phyloP scores from a whole-genome alignment of 2,329 filamentous ascomycete genomes.

The Leptographium wingfieldii region DNA sequence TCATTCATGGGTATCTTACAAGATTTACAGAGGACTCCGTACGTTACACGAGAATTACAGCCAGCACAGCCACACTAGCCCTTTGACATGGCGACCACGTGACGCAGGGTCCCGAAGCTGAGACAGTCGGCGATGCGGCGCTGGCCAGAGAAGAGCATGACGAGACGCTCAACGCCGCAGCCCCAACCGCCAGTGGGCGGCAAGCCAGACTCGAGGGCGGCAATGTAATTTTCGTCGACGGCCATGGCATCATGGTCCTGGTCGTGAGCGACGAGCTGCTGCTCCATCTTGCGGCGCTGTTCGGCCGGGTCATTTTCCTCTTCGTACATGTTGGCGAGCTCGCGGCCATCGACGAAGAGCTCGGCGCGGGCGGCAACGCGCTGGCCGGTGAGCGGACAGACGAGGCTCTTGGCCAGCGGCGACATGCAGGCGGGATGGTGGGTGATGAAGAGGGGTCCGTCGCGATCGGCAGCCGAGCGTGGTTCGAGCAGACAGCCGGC shows the following conservation, averaged over 20 bases:
- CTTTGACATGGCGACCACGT: conserved; percentile 33
- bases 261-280: conserved; percentile 30
- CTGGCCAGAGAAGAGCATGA: conserved; percentile 77
- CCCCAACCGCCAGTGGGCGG: conserved; percentile 98
- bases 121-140: conserved; percentile 75
- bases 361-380: conserved; percentile 70
- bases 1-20: too few species aligned
- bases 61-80: too few species aligned
- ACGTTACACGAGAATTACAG: too few species aligned
- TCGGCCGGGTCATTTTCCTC: conserved; percentile 90
- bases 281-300: conserved; percentile 71
- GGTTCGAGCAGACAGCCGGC: conserved; percentile 68
- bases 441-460: conserved; percentile 67
- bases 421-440: conserved; percentile 86
- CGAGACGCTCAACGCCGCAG: conserved; percentile 78
- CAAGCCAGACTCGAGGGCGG: conserved; percentile 74
- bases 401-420: conserved; percentile 78
- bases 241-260: conserved; percentile 30
- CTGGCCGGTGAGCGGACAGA: conserved; percentile 55
- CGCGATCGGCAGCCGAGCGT: conserved; percentile 36
- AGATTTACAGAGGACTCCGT: too few species aligned
- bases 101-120: conserved; percentile 73
- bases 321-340: conserved; percentile 94
- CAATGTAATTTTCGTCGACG: conserved; percentile 70
- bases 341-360: conserved; percentile 66